Conservation (phyloP, 345 rosid genomes). For the Rubroshorea leprosula region DNA sequence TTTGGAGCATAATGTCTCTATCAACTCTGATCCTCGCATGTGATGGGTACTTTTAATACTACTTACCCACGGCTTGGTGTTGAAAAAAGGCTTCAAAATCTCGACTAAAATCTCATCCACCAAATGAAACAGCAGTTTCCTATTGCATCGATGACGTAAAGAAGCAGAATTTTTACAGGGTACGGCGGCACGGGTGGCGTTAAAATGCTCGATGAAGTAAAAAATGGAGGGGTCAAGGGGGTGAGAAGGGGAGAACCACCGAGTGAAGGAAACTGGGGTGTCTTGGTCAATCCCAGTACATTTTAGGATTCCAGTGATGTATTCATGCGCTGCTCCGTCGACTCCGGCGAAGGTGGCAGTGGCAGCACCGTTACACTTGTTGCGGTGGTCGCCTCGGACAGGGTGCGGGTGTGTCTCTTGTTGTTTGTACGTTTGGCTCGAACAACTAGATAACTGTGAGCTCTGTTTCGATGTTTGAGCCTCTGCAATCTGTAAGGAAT, state of each 20-base stretch:
- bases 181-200: too few relatives aligned
- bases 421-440: slow-evolving; percentile 49
- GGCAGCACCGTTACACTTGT: slow-evolving; percentile 18
- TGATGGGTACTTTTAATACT: neutral
- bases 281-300: slow-evolving; percentile 47
- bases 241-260: slow-evolving; percentile 64
- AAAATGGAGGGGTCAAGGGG: slow-evolving; percentile 71
- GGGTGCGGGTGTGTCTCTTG: slow-evolving; percentile 24
- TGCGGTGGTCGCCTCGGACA: slow-evolving; percentile 22
- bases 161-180: slow-evolving; percentile 15
- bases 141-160: slow-evolving; percentile 43
- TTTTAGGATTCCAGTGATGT: slow-evolving; percentile 48
- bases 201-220: slow-evolving; percentile 44
- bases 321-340: slow-evolving; percentile 41
- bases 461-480: slow-evolving; percentile 42
- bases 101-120: slow-evolving; percentile 59
- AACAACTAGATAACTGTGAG: slow-evolving; percentile 53
- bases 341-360: slow-evolving; percentile 16
- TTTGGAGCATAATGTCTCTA: slow-evolving; percentile 27
- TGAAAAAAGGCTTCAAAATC: slow-evolving; percentile 47
- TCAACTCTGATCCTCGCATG: slow-evolving; percentile 37
- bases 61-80: slow-evolving; percentile 42
- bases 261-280: slow-evolving; percentile 37
- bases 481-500: slow-evolving; percentile 7
- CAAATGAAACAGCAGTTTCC: slow-evolving; percentile 61